A percentile compares a stretch with the other conserved stretches of the same genome.
Evolutionary conservation across 2,329 filamentous ascomycete species (phyloP).

Genomic region (Annulohypoxylon truncatum): DNA sequence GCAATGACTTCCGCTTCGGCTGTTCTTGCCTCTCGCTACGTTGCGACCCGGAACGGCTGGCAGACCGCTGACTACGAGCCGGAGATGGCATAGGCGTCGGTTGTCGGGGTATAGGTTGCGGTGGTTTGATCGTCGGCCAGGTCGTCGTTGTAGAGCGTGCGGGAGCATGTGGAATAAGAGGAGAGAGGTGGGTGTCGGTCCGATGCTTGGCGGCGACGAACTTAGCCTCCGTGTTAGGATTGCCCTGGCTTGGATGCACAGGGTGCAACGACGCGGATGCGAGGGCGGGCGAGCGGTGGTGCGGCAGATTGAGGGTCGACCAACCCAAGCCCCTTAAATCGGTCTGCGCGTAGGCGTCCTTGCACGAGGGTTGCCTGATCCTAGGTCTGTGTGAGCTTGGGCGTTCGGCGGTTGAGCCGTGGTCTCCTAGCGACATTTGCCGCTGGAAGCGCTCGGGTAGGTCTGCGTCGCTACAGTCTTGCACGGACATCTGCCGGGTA

Average conservation of each 20-base stretch:
- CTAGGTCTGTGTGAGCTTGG: not conserved
- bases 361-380: not conserved
- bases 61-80: not conserved
- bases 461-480: not conserved
- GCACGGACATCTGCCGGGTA: not conserved
- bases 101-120: not conserved
- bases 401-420: not conserved
- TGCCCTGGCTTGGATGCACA: not conserved
- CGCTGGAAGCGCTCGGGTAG: not conserved
- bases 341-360: not conserved
- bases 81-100: not conserved
- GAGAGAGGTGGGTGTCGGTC: not conserved
- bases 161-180: not conserved
- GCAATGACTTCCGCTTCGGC: no score
- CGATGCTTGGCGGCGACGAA: not conserved
- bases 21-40: not conserved
- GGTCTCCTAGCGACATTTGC: slow-evolving; percentile 2
- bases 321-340: not conserved
- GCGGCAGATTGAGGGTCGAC: not conserved
- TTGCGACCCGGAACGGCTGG: not conserved
- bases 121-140: not conserved
- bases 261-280: no score
- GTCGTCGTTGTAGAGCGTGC: not conserved
- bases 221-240: not conserved
- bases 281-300: not conserved